Evolutionary conservation across 2,329 filamentous ascomycete genomes (phyloP), one percentile per base, ranked within the genome.

Genomic region (Colletotrichum gigasporum): DNA sequence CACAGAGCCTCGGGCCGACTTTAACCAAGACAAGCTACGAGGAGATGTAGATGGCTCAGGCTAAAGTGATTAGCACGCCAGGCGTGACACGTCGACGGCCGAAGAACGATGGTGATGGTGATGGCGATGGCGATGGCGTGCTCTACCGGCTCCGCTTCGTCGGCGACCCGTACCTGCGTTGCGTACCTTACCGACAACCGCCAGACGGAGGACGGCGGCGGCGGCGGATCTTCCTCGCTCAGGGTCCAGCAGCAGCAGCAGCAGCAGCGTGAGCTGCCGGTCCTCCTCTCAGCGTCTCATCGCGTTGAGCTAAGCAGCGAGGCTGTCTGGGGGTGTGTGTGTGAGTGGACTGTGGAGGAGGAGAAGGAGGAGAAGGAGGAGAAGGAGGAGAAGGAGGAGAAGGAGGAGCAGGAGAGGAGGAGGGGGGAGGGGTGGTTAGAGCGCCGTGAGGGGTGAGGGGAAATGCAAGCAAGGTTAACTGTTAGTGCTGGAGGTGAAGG

Each of bases 111-210:
- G 9, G n/a, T 24, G 24, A 47, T 14, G 44, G 14, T 7, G 12
- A 34, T 34, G 20, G 8, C 14, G 51, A 42, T 14, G 37, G 35
- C 26, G 45, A 52, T 52, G 44, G 45, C 55, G 45, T 59, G 55
- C 55, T 52, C 37, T 12, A n/a, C 9, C 54, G 37, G 12, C 51
- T 42, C 39, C 51, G 41, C 41, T n/a, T 44, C 37, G 53, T 14
- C 22, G 41, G 35, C 14, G 11, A 20, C 20, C 22, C 35, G 47
- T 59, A 53, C 47, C 56, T 59, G 56, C 56, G 50, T 50, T 30
- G 22, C 7, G 44, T 59, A 22, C 35, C 28, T 20, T 52, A 16
- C 47, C 45, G 47, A 35, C 26, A 53, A 52, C 47, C 28, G 55
- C 35, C 45, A 52, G 55, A 44, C 34, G 44, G 34, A 8, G 34